Percentiles rank a stretch among this genome's conserved stretches.
These are phyloP conservation scores for Mucuna pruriens DNA, from an alignment of 306 rosid genomes.

Conservation along the genomic window DNA sequence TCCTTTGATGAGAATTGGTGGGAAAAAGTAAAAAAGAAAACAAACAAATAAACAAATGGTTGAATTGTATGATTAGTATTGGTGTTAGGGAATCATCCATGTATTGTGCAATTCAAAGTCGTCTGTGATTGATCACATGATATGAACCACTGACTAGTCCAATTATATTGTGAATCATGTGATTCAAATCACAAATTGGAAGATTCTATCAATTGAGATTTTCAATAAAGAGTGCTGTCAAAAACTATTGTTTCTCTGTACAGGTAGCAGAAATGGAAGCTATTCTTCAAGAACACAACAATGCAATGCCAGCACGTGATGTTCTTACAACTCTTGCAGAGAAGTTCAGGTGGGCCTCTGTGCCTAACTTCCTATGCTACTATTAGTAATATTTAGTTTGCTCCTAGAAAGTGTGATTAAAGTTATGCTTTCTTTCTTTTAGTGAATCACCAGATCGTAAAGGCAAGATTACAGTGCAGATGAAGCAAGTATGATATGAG, in stretches of 20 bases:
- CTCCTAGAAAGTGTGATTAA: constrained; percentile 29
- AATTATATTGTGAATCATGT: neutral
- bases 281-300: constrained; percentile 80
- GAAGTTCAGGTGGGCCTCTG: constrained; percentile 81
- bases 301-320: constrained; percentile 87
- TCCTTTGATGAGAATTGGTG: neutral
- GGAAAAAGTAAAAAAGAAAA: neutral
- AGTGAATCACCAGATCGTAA: constrained; percentile 86
- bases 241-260: constrained; percentile 34
- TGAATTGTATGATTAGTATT: neutral
- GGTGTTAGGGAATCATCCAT: neutral
- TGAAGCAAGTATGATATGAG: constrained; percentile 80
- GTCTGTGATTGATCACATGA: neutral
- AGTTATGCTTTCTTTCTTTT: constrained; percentile 29
- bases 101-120: neutral
- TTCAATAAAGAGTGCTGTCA: neutral
- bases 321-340: constrained; percentile 80
- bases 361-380: constrained; percentile 19
- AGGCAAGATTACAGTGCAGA: constrained; percentile 92
- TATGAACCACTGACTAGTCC: neutral
- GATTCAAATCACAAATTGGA: neutral
- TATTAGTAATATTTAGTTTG: neutral
- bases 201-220: neutral
- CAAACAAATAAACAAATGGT: neutral
- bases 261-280: constrained; percentile 94